phyloP scores from a whole-genome alignment of 2,329 filamentous ascomycete species.

The Ceratocystiopsis brevicomis region DNA sequence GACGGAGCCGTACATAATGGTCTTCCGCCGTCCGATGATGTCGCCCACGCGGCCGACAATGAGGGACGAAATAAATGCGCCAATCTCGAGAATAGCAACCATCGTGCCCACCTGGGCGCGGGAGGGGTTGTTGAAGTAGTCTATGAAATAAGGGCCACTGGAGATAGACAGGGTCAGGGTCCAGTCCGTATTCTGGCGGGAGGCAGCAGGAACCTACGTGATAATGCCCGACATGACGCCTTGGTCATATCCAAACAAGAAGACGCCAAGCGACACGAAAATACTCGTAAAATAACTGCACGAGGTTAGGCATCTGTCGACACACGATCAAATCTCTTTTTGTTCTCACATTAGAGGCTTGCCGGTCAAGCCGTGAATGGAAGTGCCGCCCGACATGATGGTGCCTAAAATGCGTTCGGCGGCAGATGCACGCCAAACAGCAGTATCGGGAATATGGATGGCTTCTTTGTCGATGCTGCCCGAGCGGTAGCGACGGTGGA shows the following conservation, averaged over 20 bases:
- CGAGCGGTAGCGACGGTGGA: slow-evolving; percentile 16
- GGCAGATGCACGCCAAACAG: slow-evolving; percentile 41
- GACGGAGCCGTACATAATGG: slow-evolving; percentile 82
- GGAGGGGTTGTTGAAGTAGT: slow-evolving; percentile 82
- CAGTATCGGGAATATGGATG: slow-evolving; percentile 59
- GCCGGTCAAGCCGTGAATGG: slow-evolving; percentile 82
- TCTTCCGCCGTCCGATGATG: slow-evolving; percentile 70
- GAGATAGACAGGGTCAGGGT: not conserved
- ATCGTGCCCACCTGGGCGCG: slow-evolving; percentile 83
- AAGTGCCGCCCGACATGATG: slow-evolving; percentile 69
- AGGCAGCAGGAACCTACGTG: slow-evolving; percentile 29
- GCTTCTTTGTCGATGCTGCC: slow-evolving; percentile 48
- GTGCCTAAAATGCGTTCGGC: slow-evolving; percentile 52
- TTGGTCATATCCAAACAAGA: slow-evolving; percentile 79
- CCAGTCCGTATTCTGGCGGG: too few relatives aligned
- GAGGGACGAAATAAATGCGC: slow-evolving; percentile 78
- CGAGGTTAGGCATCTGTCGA: not conserved
- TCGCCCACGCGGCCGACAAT: slow-evolving; percentile 78
- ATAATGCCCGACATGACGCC: slow-evolving; percentile 68
- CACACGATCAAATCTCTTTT: too few relatives aligned
- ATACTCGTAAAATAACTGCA: slow-evolving; percentile 84
- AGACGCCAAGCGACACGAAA: slow-evolving; percentile 70
- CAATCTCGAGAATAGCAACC: slow-evolving; percentile 90
- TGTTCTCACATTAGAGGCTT: slow-evolving; percentile 61
- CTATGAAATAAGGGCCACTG: slow-evolving; percentile 71